Conservation (phyloP, 495 filamentous ascomycete species). For the Xylaria flabelliformis region DNA sequence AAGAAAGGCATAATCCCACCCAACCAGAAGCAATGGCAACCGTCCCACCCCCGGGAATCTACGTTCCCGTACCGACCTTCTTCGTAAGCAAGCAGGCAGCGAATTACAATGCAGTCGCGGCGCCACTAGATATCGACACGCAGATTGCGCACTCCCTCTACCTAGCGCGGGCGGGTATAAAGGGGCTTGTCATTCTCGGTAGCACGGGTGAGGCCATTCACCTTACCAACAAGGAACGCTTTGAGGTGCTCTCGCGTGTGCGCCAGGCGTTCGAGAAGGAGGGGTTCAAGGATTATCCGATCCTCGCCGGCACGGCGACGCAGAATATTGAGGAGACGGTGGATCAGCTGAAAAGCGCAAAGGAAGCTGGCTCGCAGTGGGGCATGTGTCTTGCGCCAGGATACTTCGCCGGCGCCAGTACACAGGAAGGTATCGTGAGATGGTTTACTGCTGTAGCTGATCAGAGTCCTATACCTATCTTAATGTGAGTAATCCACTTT, state of each 20-base stretch:
- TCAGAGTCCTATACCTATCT: conserved; percentile 58
- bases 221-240: conserved; percentile 64
- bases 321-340: conserved; percentile 69
- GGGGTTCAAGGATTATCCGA: conserved; percentile 66
- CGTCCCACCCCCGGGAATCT: conserved; percentile 50
- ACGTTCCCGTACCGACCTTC: conserved; percentile 54
- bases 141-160: conserved; percentile 66
- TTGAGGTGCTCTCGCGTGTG: conserved; percentile 59
- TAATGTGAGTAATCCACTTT: conserved; percentile 48
- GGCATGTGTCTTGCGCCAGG: conserved; percentile 65
- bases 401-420: conserved; percentile 59
- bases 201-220: conserved; percentile 74
- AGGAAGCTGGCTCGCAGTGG: conserved; percentile 67
- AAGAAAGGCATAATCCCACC: not conserved
- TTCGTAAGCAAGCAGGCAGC: conserved; percentile 43
- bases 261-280: conserved; percentile 58
- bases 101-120: conserved; percentile 31
- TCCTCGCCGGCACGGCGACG: conserved; percentile 71
- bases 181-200: conserved; percentile 70
- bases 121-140: conserved; percentile 57
- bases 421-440: conserved; percentile 55
- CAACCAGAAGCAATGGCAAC: conserved; percentile 26
- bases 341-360: conserved; percentile 61
- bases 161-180: conserved; percentile 67
- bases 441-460: conserved; percentile 64